Evolutionary conservation across 1,284 basidiomycete genomes (phyloP).

Genomic region (Amylostereum chailletii): DNA sequence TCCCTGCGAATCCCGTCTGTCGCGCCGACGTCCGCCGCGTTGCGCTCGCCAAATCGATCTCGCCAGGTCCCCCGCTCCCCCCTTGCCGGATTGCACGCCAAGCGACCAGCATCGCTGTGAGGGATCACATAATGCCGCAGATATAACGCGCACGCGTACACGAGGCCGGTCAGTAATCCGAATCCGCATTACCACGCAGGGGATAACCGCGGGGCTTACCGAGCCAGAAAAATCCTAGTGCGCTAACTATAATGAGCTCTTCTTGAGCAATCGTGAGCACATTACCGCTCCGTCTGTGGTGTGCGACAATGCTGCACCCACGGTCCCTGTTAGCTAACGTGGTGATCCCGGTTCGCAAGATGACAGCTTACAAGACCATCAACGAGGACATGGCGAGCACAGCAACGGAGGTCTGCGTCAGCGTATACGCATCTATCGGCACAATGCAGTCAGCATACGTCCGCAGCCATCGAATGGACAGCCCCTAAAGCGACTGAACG

Average conservation of each 20-base stretch:
- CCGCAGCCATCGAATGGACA: background rate
- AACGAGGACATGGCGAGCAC: conserved; percentile 53
- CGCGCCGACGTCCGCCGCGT: conserved; percentile 12
- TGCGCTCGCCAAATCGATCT: conserved; percentile 4
- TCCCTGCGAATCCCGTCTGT: conserved; percentile 23
- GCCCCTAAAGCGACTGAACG: background rate
- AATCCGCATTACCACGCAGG: background rate
- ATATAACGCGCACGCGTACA: background rate
- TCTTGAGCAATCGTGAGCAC: conserved; percentile 60
- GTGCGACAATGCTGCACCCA: conserved; percentile 36
- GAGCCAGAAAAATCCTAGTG: conserved; percentile 64
- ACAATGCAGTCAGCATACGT: background rate
- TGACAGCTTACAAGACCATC: conserved; percentile 50
- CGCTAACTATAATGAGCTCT: conserved; percentile 59
- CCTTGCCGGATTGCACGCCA: conserved; percentile 17
- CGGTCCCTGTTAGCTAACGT: background rate
- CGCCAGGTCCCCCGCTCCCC: background rate
- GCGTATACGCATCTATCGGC: conserved; percentile 48
- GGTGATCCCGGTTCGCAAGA: background rate
- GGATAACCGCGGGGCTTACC: conserved; percentile 33
- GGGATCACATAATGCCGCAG: background rate
- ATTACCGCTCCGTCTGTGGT: conserved; percentile 47
- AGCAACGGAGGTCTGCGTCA: conserved; percentile 67
- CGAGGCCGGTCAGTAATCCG: background rate
- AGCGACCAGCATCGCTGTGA: conserved; percentile 24